Percentiles rank a stretch among this genome's conserved stretches.
Conservation (phyloP, 2,329 filamentous ascomycete species). For the Blastomyces gilchristii region DNA sequence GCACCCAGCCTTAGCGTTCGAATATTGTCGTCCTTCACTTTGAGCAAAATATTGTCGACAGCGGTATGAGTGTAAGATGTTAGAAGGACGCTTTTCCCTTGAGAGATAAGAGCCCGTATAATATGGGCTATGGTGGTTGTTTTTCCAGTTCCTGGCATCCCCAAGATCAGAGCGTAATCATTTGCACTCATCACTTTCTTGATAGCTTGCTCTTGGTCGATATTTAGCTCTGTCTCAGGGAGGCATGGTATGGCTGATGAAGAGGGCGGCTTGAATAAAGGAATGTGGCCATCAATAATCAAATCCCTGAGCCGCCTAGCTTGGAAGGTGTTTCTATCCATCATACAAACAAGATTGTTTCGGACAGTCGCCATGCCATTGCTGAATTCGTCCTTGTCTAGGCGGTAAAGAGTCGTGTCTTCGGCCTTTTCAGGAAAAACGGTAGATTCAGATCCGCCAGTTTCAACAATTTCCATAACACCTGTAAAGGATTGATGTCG, state of each 20-base stretch:
- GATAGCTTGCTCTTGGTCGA: slow-evolving; percentile 77
- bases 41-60: slow-evolving; percentile 94
- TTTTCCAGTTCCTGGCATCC: slow-evolving; percentile 97
- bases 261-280: slow-evolving; percentile 56
- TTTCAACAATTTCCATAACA: slow-evolving; percentile 65
- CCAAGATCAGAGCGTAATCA: slow-evolving; percentile 93
- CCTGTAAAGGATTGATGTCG: slow-evolving; percentile 79
- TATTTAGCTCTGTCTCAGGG: slow-evolving; percentile 62
- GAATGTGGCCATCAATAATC: slow-evolving; percentile 65
- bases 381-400: slow-evolving; percentile 97
- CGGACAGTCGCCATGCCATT: slow-evolving; percentile 93
- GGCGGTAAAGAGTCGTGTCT: slow-evolving; percentile 56
- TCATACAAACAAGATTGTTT: slow-evolving; percentile 87
- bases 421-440: slow-evolving; percentile 31
- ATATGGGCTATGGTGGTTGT: slow-evolving; percentile 98
- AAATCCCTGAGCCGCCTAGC: slow-evolving; percentile 64
- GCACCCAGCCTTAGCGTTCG: slow-evolving; percentile 78
- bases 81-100: slow-evolving; percentile 84
- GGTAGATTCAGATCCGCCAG: slow-evolving; percentile 11
- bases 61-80: slow-evolving; percentile 96
- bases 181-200: slow-evolving; percentile 91
- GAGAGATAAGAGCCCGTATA: slow-evolving; percentile 75
- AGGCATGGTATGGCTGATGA: slow-evolving; percentile 34
- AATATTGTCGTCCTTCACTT: slow-evolving; percentile 69
- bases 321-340: slow-evolving; percentile 66